These are phyloP conservation scores for Alliaria petiolata DNA, from an alignment of 345 rosid species.

Conservation along the genomic window DNA sequence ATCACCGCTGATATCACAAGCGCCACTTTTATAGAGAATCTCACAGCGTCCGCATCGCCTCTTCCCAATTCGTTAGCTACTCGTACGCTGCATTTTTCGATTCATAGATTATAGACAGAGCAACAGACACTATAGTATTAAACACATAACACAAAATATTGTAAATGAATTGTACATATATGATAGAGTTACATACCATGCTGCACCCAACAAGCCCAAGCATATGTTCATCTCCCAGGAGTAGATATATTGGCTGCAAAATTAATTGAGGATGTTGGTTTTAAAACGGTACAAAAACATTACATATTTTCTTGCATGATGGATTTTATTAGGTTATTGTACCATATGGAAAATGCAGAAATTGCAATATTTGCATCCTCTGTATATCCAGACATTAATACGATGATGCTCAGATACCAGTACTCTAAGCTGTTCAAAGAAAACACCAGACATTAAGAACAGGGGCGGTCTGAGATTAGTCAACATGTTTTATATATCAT, in stretches of 20 bases:
- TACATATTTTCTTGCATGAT: background rate
- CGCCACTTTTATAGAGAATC: conserved; percentile 48
- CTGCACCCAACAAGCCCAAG: conserved; percentile 54
- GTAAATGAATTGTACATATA: background rate
- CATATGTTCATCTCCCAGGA: conserved; percentile 50
- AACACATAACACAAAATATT: background rate
- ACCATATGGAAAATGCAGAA: conserved; percentile 91
- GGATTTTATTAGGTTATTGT: background rate
- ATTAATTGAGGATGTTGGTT: background rate
- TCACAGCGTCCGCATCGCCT: conserved; percentile 51
- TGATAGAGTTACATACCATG: conserved; percentile 45
- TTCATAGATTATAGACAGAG: background rate
- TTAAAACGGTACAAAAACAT: background rate
- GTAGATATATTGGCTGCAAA: conserved; percentile 38
- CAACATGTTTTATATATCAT: background rate
- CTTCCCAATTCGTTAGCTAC: conserved; percentile 66
- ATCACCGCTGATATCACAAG: conserved; percentile 29
- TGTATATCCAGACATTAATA: conserved; percentile 75
- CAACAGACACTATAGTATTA: background rate
- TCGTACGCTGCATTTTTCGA: conserved; percentile 40
- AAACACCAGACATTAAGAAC: background rate
- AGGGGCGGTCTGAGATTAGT: background rate
- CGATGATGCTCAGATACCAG: conserved; percentile 68
- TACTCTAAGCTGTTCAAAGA: conserved; percentile 55
- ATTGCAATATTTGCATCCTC: conserved; percentile 51